Conservation (phyloP, 371 early-diverging fungal species). For the Mortierella sp. region DNA sequence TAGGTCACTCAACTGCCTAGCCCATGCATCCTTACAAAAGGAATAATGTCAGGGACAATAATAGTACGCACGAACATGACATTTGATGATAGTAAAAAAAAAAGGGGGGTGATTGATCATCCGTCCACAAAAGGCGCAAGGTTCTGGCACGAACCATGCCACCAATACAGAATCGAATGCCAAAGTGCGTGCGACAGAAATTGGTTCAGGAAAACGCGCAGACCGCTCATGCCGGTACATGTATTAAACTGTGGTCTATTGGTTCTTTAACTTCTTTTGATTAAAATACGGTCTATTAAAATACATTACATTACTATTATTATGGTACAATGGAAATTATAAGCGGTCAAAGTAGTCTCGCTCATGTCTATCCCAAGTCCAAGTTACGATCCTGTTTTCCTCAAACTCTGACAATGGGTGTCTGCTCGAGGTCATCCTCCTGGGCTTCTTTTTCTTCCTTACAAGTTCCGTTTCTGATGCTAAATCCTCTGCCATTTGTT, state of each 20-base stretch:
- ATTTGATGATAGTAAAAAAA: background rate
- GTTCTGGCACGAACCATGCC: background rate
- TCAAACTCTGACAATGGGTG: background rate
- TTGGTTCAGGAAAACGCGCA: background rate
- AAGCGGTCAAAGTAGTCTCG: conserved; percentile 1
- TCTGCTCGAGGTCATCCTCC: background rate
- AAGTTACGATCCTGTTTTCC: background rate
- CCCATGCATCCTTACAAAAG: background rate
- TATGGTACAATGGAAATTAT: background rate
- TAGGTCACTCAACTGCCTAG: conserved; percentile 4
- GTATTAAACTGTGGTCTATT: background rate
- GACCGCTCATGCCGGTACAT: too few relatives aligned
- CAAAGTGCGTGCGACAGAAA: background rate
- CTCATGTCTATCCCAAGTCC: conserved; percentile 13
- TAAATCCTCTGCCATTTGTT: background rate
- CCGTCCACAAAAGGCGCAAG: background rate
- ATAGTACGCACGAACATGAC: background rate
- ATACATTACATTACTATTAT: background rate
- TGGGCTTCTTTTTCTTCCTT: background rate
- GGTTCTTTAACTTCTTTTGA: background rate
- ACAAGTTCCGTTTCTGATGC: background rate
- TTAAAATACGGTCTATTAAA: background rate
- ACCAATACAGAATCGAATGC: background rate
- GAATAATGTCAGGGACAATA: background rate
- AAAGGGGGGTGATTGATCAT: conserved; percentile 10